These are phyloP conservation scores for Sutorius eximius DNA, from an alignment of 1,284 basidiomycete species.

Conservation along the genomic window DNA sequence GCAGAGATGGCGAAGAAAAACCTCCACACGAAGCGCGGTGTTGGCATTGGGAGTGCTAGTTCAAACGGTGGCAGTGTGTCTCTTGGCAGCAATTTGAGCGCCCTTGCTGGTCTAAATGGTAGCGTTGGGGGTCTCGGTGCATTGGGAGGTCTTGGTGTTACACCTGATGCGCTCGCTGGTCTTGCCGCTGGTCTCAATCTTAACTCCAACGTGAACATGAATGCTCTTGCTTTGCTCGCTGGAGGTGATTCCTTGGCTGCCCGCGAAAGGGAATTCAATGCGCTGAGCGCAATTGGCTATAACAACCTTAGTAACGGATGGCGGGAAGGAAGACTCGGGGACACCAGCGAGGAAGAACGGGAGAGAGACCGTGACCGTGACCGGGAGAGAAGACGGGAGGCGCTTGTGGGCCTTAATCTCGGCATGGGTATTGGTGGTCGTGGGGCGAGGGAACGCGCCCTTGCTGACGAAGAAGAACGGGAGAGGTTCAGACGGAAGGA, in stretches of 20 bases:
- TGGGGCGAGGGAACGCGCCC: slow-evolving; percentile 58
- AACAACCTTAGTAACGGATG: slow-evolving; percentile 38
- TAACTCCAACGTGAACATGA: slow-evolving; percentile 30
- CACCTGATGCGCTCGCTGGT: slow-evolving; percentile 33
- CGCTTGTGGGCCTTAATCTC: slow-evolving; percentile 42
- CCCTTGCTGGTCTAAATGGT: slow-evolving; percentile 31
- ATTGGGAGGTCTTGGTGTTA: slow-evolving; percentile 36
- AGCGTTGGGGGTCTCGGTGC: slow-evolving; percentile 24
- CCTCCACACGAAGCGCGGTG: slow-evolving; percentile 88
- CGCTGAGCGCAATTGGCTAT: slow-evolving; percentile 50
- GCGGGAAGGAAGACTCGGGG: slow-evolving; percentile 36
- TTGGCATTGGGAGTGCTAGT: slow-evolving; percentile 46
- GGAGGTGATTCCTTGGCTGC: slow-evolving; percentile 34
- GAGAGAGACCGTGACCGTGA: slow-evolving; percentile 37
- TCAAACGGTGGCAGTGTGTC: slow-evolving; percentile 25
- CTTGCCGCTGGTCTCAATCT: slow-evolving; percentile 33
- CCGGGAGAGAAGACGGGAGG: slow-evolving; percentile 43
- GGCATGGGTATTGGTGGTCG: slow-evolving; percentile 40
- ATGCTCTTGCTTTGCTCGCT: slow-evolving; percentile 23
- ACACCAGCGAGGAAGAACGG: slow-evolving; percentile 38
- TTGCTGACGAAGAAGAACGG: slow-evolving; percentile 64
- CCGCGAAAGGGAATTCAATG: slow-evolving; percentile 51
- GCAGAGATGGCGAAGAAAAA: slow-evolving; percentile 99
- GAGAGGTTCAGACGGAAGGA: slow-evolving; percentile 57
- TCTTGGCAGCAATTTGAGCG: slow-evolving; percentile 26